Evolutionary conservation across 1,139 yeast genomes (phyloP).

Genomic region (Candida anutae): DNA sequence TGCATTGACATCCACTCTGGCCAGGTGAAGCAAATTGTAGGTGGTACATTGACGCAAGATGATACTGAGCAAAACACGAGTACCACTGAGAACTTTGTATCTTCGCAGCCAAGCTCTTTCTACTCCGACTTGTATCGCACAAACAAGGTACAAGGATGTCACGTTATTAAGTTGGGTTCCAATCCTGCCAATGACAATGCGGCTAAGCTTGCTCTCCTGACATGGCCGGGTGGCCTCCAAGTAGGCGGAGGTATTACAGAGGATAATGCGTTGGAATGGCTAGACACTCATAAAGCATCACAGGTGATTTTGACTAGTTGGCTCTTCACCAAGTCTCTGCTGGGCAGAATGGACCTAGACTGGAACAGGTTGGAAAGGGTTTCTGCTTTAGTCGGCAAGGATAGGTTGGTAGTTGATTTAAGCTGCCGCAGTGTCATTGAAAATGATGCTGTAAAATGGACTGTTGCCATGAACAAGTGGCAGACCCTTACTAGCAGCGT

Average conservation of each 20-base stretch:
- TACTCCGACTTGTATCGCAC: constrained; percentile 66
- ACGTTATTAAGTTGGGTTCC: constrained; percentile 85
- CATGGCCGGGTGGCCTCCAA: constrained; percentile 74
- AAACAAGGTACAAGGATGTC: constrained; percentile 64
- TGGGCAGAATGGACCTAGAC: constrained; percentile 39
- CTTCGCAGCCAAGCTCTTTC: constrained; percentile 65
- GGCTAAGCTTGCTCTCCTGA: constrained; percentile 62
- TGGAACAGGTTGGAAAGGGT: constrained; percentile 45
- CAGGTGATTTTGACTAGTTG: constrained; percentile 92
- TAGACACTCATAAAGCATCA: constrained; percentile 53
- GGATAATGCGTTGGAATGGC: constrained; percentile 70
- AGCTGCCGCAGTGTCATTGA: constrained; percentile 59
- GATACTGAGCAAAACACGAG: constrained; percentile 22
- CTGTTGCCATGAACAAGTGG: constrained; percentile 97
- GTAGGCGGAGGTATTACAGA: constrained; percentile 88
- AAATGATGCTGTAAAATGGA: constrained; percentile 47
- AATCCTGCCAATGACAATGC: constrained; percentile 71
- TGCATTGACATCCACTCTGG: constrained; percentile 95
- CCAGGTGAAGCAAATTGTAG: constrained; percentile 93
- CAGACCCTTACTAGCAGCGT: constrained; percentile 71
- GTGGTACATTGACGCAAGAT: constrained; percentile 69
- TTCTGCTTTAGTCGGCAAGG: constrained; percentile 49
- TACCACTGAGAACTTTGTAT: constrained; percentile 72
- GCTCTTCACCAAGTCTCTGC: constrained; percentile 53
- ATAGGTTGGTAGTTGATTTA: constrained; percentile 75